Conservation (phyloP, 495 filamentous ascomycete genomes). For the Neurospora africana region DNA sequence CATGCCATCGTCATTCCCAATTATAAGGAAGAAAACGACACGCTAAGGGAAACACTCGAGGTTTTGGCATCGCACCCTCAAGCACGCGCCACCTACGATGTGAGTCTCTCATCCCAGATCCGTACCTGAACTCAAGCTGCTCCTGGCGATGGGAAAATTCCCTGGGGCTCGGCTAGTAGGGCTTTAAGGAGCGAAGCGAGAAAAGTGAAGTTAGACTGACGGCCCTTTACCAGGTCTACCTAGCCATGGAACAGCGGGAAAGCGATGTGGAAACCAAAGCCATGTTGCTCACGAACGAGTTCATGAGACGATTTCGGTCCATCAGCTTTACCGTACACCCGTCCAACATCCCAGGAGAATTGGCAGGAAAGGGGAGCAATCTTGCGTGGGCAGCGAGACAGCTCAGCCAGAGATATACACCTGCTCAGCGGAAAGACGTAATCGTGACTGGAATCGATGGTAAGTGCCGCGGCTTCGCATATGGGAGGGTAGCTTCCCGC, state of each 20-base stretch:
- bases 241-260: conserved; percentile 64
- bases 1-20: conserved; percentile 60
- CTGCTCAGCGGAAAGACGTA: conserved; percentile 42
- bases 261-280: conserved; percentile 43
- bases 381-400: conserved; percentile 54
- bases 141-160: background rate
- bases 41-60: conserved; percentile 51
- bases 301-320: conserved; percentile 47
- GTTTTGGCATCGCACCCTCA: conserved; percentile 55
- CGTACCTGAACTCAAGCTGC: background rate
- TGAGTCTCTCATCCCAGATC: conserved; percentile 26
- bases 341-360: conserved; percentile 47
- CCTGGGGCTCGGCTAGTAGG: background rate
- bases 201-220: background rate
- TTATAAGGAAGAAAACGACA: conserved; percentile 59
- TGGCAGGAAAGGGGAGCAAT: conserved; percentile 60
- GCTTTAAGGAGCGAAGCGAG: background rate
- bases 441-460: conserved; percentile 63
- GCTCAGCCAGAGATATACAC: conserved; percentile 45
- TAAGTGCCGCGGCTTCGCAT: conserved; percentile 23
- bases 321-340: conserved; percentile 55
- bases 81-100: conserved; percentile 54
- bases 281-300: conserved; percentile 39
- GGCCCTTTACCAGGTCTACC: conserved; percentile 40
- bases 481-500: background rate